These are phyloP conservation scores for Fusarium longipes DNA, from an alignment of 2,329 filamentous ascomycete genomes.

Conservation along the genomic window DNA sequence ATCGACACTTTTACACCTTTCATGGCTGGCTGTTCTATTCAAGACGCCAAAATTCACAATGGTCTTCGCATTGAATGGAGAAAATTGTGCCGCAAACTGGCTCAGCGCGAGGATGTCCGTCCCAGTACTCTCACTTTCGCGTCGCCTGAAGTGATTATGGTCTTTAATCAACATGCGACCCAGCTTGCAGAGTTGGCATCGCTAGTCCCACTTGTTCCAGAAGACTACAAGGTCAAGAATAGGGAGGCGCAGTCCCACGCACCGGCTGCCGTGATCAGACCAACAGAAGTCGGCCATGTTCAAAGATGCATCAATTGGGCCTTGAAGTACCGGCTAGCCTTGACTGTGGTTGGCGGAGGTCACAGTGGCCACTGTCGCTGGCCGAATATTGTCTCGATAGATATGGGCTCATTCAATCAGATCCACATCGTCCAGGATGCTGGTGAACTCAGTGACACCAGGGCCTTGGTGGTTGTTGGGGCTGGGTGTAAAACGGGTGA, in stretches of 20 bases:
- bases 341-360: constrained; percentile 67
- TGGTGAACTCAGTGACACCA: constrained; percentile 2
- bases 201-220: constrained; percentile 53
- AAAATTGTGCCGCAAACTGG: constrained; percentile 61
- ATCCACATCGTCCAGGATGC: constrained; percentile 56
- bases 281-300: constrained; percentile 60
- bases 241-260: constrained; percentile 58
- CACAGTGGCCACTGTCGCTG: constrained; percentile 69
- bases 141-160: constrained; percentile 61
- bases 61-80: constrained; percentile 58
- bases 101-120: constrained; percentile 52
- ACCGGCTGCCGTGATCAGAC: constrained; percentile 59
- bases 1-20: constrained; percentile 66
- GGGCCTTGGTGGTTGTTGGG: constrained; percentile 59
- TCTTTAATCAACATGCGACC: constrained; percentile 61
- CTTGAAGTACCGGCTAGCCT: constrained; percentile 54
- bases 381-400: constrained; percentile 64
- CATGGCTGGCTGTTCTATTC: constrained; percentile 58
- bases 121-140: constrained; percentile 59
- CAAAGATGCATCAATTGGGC: constrained; percentile 69
- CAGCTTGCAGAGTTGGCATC: constrained; percentile 56
- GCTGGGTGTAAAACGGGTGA: constrained; percentile 68
- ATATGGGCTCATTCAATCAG: constrained; percentile 67
- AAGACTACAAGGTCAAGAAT: constrained; percentile 59
- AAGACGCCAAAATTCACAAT: constrained; percentile 48